phyloP scores from a whole-genome alignment of 768 basidiomycete genomes.

The Naganishia friedmannii region DNA sequence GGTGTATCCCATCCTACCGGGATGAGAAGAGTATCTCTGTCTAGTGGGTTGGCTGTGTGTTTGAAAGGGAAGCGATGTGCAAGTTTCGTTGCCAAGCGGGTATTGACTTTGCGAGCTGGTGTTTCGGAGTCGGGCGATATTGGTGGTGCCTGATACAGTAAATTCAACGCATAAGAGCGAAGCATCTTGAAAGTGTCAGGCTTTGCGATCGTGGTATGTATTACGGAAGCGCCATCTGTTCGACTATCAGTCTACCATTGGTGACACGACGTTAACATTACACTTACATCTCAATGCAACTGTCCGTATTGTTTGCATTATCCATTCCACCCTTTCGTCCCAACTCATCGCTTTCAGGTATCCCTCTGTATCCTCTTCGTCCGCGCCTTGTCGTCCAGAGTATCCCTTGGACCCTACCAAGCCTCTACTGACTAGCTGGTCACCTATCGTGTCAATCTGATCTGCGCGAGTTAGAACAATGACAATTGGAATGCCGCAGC shows the following conservation, averaged over 20 bases:
- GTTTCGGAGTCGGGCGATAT: conserved; percentile 47
- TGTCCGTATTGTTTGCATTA: conserved; percentile 91
- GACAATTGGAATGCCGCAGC: conserved; percentile 72
- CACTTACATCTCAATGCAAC: conserved; percentile 85
- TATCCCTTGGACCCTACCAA: conserved; percentile 84
- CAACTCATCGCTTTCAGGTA: conserved; percentile 41
- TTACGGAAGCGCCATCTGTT: conserved; percentile 83
- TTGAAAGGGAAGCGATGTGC: conserved; percentile 71
- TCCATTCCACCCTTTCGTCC: conserved; percentile 91
- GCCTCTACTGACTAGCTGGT: conserved; percentile 77
- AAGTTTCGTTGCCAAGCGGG: conserved; percentile 60
- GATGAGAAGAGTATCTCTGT: conserved; percentile 85
- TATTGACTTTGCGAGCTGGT: conserved; percentile 21
- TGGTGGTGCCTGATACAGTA: conserved; percentile 71
- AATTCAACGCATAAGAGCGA: conserved; percentile 77
- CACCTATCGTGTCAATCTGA: conserved; percentile 73
- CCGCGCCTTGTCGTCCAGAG: conserved; percentile 61
- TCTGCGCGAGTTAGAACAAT: conserved; percentile 92
- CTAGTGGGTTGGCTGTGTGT: conserved; percentile 83
- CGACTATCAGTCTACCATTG: background rate
- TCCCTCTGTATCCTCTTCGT: conserved; percentile 32
- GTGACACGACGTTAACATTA: background rate
- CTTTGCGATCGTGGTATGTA: conserved; percentile 76
- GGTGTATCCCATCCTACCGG: conserved; percentile 98
- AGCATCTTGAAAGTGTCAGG: conserved; percentile 72